phyloP scores from a whole-genome alignment of 208 protist genomes.

The Leishmania amazonensis region DNA sequence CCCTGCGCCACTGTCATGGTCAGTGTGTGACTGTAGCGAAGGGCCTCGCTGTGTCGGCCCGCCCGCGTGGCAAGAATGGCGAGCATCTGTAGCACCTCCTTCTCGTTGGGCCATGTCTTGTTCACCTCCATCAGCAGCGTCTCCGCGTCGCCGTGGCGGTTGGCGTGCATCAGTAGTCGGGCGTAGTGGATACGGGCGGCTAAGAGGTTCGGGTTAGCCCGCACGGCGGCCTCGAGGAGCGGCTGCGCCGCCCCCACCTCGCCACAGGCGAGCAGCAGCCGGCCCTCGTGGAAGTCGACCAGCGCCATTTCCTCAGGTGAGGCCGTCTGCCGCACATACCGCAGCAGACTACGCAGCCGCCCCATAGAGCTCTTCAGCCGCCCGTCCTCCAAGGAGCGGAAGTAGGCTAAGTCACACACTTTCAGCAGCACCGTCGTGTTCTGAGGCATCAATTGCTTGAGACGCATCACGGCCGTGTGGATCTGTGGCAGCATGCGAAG shows the following conservation, averaged over 20 bases:
- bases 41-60: constrained; percentile 66
- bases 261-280: constrained; percentile 58
- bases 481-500: constrained; percentile 61
- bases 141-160: constrained; percentile 49
- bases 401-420: constrained; percentile 85
- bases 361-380: constrained; percentile 38
- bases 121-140: constrained; percentile 61
- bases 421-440: constrained; percentile 81
- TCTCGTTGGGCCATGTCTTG: constrained; percentile 64
- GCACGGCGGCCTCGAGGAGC: constrained; percentile 65
- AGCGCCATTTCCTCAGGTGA: constrained; percentile 61
- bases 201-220: constrained; percentile 61
- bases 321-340: constrained; percentile 48
- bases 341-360: constrained; percentile 55
- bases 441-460: constrained; percentile 58
- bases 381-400: constrained; percentile 39
- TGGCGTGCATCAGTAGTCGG: constrained; percentile 54
- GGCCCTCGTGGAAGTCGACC: constrained; percentile 83
- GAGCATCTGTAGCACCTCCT: constrained; percentile 85
- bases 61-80: constrained; percentile 50
- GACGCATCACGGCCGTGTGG: constrained; percentile 49
- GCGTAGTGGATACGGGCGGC: constrained; percentile 81
- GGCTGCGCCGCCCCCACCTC: constrained; percentile 55
- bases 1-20: constrained; percentile 64
- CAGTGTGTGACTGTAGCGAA: constrained; percentile 64